Base-by-base conservation (phyloP, 306 rosid species). In the Vigna angularis region DNA sequence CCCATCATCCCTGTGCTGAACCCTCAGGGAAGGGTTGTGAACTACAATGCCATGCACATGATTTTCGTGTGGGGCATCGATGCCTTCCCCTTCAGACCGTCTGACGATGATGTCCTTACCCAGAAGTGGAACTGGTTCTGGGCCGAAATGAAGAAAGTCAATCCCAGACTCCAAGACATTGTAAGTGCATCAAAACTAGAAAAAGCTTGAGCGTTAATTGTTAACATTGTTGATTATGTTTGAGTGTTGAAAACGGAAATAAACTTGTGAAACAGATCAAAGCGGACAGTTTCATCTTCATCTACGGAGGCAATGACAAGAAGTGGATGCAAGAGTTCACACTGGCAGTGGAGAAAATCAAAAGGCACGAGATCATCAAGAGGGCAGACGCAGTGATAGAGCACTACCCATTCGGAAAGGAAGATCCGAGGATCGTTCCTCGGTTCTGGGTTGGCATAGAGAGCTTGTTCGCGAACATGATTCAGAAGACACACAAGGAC, bases 101-200 rank as follows among this genome's bases (percentile, higher is more conserved):
- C 45, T 7, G 86, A 82, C 72, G 89, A 79, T 47, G 82, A 58
- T 22, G 4, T 36, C 0, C 89, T 86, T 11, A 63, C 84, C 18
- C 84, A 79, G 76, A 86, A 76, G 4, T 79, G 83, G 83, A 86
- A 82, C 17, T 85, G 89, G 89, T 85, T 85, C 51, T 85, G 89
- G 89, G 22, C 74, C 1, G 84, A 85, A 72, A 75, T 85, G 53
- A 82, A 36, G 71, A 82, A 76, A 48, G 75, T 36, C 16, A 5
- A 85, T 59, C 89, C 80, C 5, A 28, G 2, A 4, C 45, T 85
- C 4, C 82, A 75, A 14, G 73, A 58, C 36, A 47, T 79, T 53
- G 89, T 85, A 72, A 72, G 89, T 79, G 24, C 64, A 32, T 20
- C 0, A 10, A 40, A 40, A 8, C 9, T 40, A 40, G 3, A 40